Conservation (phyloP, 2,329 filamentous ascomycete species). For the Pezicula neosporulosa region DNA sequence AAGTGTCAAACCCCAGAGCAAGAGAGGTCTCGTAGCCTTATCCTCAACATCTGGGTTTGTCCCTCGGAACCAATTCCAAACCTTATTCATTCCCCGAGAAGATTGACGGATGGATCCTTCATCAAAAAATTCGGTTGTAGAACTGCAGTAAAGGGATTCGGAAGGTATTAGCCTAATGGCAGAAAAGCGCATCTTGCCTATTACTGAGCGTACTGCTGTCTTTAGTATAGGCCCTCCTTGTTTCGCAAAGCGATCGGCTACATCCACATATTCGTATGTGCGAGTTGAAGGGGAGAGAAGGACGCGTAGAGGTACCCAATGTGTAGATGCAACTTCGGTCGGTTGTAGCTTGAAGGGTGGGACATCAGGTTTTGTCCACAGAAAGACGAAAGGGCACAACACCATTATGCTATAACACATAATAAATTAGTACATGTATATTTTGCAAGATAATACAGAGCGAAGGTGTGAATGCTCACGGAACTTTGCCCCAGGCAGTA, state of each 20-base stretch:
- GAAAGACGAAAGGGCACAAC: slow-evolving; percentile 64
- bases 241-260: slow-evolving; percentile 57
- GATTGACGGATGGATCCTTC: neutral
- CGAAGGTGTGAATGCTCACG: slow-evolving; percentile 38
- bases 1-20: slow-evolving; percentile 67
- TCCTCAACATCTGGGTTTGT: slow-evolving; percentile 27
- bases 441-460: neutral
- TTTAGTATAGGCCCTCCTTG: slow-evolving; percentile 51
- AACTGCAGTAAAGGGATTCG: slow-evolving; percentile 54
- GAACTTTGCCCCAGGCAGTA: slow-evolving; percentile 62
- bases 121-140: slow-evolving; percentile 44
- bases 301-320: slow-evolving; percentile 64
- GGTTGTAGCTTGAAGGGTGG: slow-evolving; percentile 61
- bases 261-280: slow-evolving; percentile 60
- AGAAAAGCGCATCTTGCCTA: slow-evolving; percentile 66
- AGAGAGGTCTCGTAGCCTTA: slow-evolving; percentile 42
- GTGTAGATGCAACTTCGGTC: slow-evolving; percentile 63
- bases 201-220: slow-evolving; percentile 49
- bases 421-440: neutral
- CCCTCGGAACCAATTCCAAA: neutral
- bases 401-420: slow-evolving; percentile 56
- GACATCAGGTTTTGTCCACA: slow-evolving; percentile 52
- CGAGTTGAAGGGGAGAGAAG: slow-evolving; percentile 58
- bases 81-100: neutral
- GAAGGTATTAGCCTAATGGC: slow-evolving; percentile 60